Evolutionary conservation across 2,329 filamentous ascomycete genomes (phyloP), one percentile per base, ranked within the genome.

Genomic region (Fusarium heterosporum): DNA sequence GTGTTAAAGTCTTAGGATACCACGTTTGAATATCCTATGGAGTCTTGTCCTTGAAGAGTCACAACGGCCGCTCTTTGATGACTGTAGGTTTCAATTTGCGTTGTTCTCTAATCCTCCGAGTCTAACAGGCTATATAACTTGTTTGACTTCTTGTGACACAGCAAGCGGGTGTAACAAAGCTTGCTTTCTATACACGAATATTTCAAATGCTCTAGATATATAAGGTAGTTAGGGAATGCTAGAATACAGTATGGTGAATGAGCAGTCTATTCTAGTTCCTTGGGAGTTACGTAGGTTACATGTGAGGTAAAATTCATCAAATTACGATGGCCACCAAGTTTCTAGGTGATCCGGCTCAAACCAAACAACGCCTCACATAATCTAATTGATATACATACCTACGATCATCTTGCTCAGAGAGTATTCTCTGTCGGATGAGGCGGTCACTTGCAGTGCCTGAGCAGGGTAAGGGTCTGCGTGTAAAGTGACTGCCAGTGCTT

Each of bases 401-500:
- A 22, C 22, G 22, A 22, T 22, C 4, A 22, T 22, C 4, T 22
- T 22, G 22, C 22, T 22, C 22, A 4, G 22, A 22, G 22, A 22
- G 22, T 22, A 22, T 22, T 22, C 22, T 22, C 22, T 22, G 22
- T 22, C 22, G 16, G n/a, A 3, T 9, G 8, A 29, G 28, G 28
- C 11, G n/a, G 34, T 36, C 9, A 36, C 16, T 36, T 16, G 8
- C 2, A 36, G n/a, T 22, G 25, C 17, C n/a, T 12, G 22, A 22
- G 22, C 4, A 22, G 6, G 19, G 4, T 36, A 7, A 16, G 19
- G 41, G 41, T 26, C 26, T 28, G 22, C 17, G n/a, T 17, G 38
- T 14, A 1, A 41, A 49, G 36, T 47, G 28, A 45, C 56, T 42
- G 47, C 30, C 65, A 57, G 55, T 65, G 64, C 36, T 49, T 19